These are phyloP conservation scores for Coemansia sp. DNA, from an alignment of 192 early-diverging fungal species.

Conservation along the genomic window DNA sequence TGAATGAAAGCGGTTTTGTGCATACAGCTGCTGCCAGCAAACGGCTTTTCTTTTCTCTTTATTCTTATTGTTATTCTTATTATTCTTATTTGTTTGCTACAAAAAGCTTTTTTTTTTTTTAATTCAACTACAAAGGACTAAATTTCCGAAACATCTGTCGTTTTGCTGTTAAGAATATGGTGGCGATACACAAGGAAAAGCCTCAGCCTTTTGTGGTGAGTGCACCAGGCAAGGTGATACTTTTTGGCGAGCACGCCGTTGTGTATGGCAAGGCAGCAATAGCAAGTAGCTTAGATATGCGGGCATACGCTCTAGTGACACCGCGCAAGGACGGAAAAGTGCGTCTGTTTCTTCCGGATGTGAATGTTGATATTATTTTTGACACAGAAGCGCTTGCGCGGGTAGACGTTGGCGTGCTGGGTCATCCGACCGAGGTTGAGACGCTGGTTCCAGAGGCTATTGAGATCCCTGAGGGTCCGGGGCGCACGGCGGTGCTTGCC, in stretches of 20 bases:
- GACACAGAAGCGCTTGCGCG: conserved; percentile 11
- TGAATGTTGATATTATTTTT: conserved; percentile 49
- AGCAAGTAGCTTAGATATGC: conserved; percentile 77
- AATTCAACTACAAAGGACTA: neutral
- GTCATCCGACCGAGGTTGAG: conserved; percentile 19
- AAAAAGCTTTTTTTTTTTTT: neutral
- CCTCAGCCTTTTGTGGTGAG: conserved; percentile 59
- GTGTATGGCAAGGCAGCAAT: conserved; percentile 90
- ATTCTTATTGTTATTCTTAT: too few relatives aligned
- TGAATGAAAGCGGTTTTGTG: too few relatives aligned
- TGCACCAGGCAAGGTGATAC: conserved; percentile 96
- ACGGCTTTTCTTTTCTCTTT: too few relatives aligned
- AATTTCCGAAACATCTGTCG: too few relatives aligned
- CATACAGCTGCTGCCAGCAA: too few relatives aligned
- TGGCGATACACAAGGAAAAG: conserved; percentile 8
- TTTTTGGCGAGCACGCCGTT: conserved; percentile 98
- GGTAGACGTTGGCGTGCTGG: conserved; percentile 1
- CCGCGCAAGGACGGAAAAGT: conserved; percentile 51
- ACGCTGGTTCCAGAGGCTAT: conserved; percentile 14
- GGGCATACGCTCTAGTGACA: conserved; percentile 67
- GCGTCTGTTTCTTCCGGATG: conserved; percentile 65
- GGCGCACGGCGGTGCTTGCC: conserved; percentile 58
- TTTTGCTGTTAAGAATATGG: conserved; percentile 12
- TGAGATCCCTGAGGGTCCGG: conserved; percentile 27
- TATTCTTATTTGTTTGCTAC: neutral